A percentile compares a stretch with the other conserved stretches of the same genome.
Conservation (phyloP, 305 asterid genomes). For the Petunia hybrid region DNA sequence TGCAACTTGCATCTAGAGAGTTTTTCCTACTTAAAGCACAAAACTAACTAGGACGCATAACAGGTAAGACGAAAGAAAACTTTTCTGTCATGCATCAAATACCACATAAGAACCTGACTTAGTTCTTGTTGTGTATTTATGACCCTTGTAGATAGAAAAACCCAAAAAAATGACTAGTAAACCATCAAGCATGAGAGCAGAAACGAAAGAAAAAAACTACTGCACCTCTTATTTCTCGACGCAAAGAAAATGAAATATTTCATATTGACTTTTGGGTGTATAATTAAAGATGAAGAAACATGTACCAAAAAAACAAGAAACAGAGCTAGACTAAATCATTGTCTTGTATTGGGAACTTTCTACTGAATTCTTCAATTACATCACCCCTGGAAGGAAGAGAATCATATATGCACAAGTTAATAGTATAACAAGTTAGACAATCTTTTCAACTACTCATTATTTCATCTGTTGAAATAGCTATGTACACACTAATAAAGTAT, state of each 20-base stretch:
- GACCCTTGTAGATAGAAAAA: background rate
- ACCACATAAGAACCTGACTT: background rate
- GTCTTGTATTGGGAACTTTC: background rate
- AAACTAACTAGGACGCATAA: no score
- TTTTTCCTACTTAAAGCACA: no score
- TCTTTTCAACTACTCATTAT: background rate
- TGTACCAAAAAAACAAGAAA: background rate
- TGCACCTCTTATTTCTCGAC: no score
- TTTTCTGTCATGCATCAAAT: no score
- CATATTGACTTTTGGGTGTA: background rate
- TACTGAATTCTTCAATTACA: background rate
- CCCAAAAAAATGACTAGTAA: no score
- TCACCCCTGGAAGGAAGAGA: slow-evolving; percentile 12
- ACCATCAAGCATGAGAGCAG: no score
- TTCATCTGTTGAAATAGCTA: background rate
- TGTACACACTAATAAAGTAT: background rate
- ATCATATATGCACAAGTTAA: slow-evolving; percentile 2
- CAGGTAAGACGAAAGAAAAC: no score
- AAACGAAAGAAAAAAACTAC: no score
- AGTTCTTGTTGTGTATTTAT: background rate
- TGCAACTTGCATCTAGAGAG: no score
- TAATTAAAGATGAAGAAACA: background rate
- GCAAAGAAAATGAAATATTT: no score
- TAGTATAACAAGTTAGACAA: background rate
- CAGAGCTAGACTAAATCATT: background rate